Evolutionary conservation across 495 filamentous ascomycete genomes (phyloP), one percentile per base, ranked within the genome.

Genomic region (Parachaetomium inaequale): DNA sequence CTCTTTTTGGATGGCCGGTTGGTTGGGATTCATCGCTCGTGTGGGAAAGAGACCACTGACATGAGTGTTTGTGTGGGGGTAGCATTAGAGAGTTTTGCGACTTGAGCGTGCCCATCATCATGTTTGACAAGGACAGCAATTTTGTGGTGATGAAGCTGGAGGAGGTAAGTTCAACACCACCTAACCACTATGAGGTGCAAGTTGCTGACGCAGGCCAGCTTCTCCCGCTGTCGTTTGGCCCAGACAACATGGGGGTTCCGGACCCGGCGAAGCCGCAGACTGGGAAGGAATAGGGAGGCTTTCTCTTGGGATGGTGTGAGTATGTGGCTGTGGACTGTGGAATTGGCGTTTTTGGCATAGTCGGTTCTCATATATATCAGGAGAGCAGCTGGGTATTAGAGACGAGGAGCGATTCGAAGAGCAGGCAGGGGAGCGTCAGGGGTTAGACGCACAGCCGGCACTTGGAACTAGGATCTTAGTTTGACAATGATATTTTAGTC

Each of bases 91-190:
- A 95, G 73, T 95, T 95, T 68, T 87, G 85, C 57, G 74, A 81
- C 7, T 69, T 85, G 17, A 76, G 78, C 0, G 85, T 82, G 53
- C 93, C 92, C 0, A 82, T 97, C n/a, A 87, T 96, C 68, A 93
- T 98, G 94, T 93, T 91, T 72, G 91, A 92, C 70, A 86, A 81
- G 57, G 79, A 90, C 46, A 87, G 84, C 4, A 78, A 84, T 29
- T 89, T 82, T 63, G 79, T 81, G 10, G 82, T 92, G n/a, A 84
- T 82, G 78, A 91, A 82, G 43, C 79, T 97, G 62, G 85, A 84
- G 54, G 82, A 91, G 81, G 88, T 90, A 76, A 64, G 79, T 74
- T 40, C 47, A 60, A 76, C 3, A 66, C 68, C 50, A 64, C 34
- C 38, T n/a, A n/a, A 23, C 38, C 26, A 1, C 19, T 23, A 3